phyloP scores from a whole-genome alignment of 345 rosid genomes.

The Citropsis articulata region DNA sequence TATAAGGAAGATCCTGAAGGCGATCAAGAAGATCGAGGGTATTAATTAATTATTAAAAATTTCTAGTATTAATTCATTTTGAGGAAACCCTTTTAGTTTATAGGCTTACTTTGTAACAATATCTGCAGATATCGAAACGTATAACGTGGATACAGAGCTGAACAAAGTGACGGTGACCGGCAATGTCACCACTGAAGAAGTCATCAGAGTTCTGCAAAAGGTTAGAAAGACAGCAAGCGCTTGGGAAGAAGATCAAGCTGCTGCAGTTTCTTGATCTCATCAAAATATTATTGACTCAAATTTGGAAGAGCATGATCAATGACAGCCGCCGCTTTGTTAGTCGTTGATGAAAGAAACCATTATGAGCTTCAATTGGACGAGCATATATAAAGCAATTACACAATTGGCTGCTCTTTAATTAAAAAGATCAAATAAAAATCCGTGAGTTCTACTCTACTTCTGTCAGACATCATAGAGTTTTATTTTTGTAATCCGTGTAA shows the following conservation, averaged over 20 bases:
- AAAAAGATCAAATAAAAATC: not conserved
- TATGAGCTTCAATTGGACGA: not conserved
- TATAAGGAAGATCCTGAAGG: constrained; percentile 78
- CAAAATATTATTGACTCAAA: too few species aligned
- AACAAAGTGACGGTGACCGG: constrained; percentile 85
- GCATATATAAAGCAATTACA: not conserved
- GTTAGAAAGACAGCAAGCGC: constrained; percentile 58
- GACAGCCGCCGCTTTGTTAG: not conserved
- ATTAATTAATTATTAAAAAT: not conserved
- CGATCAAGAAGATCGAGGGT: constrained; percentile 85
- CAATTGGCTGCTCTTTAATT: not conserved
- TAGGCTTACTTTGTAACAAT: not conserved
- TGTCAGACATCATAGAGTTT: not conserved
- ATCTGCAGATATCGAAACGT: constrained; percentile 65
- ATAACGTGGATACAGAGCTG: constrained; percentile 68
- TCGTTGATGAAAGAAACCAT: not conserved
- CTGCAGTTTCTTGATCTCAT: not conserved
- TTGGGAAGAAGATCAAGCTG: constrained; percentile 38
- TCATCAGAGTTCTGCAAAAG: constrained; percentile 71
- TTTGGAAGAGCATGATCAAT: too few species aligned
- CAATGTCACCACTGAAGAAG: constrained; percentile 65
- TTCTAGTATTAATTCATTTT: not conserved
- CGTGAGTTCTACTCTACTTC: not conserved
- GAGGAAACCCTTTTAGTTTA: not conserved
- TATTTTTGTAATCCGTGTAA: not conserved